Evolutionary conservation across 2,329 filamentous ascomycete species (phyloP), one percentile per base, ranked within the genome.

Genomic region (Pseudocercospora fijiensis): DNA sequence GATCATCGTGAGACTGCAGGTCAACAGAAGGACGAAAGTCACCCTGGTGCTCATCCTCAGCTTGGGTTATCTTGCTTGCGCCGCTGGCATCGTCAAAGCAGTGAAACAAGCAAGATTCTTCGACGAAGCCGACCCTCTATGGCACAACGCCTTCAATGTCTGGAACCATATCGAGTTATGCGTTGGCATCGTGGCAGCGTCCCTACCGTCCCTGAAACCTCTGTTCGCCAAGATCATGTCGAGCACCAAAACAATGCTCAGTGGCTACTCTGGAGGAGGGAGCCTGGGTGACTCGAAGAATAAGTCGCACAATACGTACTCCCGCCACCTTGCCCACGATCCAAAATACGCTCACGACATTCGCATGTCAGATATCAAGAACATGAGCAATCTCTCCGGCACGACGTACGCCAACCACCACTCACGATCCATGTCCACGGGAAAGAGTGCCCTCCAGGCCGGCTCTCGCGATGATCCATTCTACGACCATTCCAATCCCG

Each of bases 131-230:
- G 79, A 82, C 61, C 75, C 72, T 33, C 75, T 72, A 9, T 77
- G 76, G 53, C 52, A 73, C 53, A 75, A 79, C 64, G 70, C 70
- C 4, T 81, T 81, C 70, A 78, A 77, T 43, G 73, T 82, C 10
- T 82, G 79, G 79, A 78, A 78, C 65, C 77, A 75, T 63, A 75
- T 81, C 57, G 79, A 82, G 63, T 74, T 82, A 26, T 77, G 77
- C 52, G 69, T 81, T 6, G 80, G 79, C 2, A 79, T 81, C 51
- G 72, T 80, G 1, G 79, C 80, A 1, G 78, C 78, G 4, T 80
- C 76, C 0, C 69, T 81, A 0, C 79, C 79, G 0, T 77, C 80
- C 13, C 74, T 83, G 26, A 65, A 69, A 49, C 70, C 70, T 4
- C 58, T 71, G 7, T 68, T 70, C 26, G 58, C 59, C 10, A 57